Evolutionary conservation across 2,329 filamentous ascomycete species (phyloP), one percentile per base, ranked within the genome.

Genomic region (Sporothrix protearum): DNA sequence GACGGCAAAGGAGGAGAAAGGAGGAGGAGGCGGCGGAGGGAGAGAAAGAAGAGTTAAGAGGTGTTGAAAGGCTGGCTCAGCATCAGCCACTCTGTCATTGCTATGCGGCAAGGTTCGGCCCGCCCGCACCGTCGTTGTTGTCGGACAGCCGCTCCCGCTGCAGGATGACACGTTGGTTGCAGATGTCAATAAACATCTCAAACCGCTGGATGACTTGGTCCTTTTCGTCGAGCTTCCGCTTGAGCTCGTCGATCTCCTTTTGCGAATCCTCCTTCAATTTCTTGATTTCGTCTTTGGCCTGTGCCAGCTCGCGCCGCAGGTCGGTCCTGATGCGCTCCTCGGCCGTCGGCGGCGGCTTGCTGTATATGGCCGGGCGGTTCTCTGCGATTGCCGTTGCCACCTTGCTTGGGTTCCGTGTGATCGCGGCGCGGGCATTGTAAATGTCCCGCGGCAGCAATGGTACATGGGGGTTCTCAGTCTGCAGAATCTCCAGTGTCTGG

Each of bases 161-260:
- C 69, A 89, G 82, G 83, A 90, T 90, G 73, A 90, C 88, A 67
- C 88, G 82, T 77, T 89, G 84, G 76, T 91, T 91, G 77, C 88
- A 90, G 70, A 91, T 89, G 78, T 91, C 88, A 76, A 91, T 90
- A 70, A 91, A 91, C 85, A 89, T 88, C 79, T 91, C 88, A 75
- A 90, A 91, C 77, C 86, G 88, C 73, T 84, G 79, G 71, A 91
- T 90, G 72, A 86, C 84, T 76, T 85, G 84, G 73, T 89, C 86
- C 78, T 90, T 90, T 72, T 91, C 87, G 53, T 84, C 85, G 19
- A 94, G 78, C 76, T 88, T 84, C 71, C 84, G 82, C 76, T 88
- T 87, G 71, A 91, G 79, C 0, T 84, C 83, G 19, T 87, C 87
- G 55, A 90, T 84, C 76, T 88, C 85, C 71, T 88, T 87, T 72